Evolutionary conservation across 768 basidiomycete species (phyloP).

Genomic region (Rhizopogon rudus): DNA sequence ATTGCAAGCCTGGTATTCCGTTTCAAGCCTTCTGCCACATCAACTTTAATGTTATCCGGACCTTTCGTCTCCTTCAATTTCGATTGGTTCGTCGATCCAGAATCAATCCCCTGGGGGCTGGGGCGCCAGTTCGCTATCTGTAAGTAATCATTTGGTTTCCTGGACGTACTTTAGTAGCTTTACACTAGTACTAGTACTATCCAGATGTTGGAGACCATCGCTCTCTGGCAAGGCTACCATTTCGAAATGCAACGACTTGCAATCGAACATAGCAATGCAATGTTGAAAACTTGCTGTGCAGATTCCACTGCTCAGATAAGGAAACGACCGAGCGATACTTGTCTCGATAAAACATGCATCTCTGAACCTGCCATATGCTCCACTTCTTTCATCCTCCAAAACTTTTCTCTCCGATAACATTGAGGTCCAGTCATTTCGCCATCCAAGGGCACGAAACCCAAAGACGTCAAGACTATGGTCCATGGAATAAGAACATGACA

Average conservation of each 20-base stretch:
- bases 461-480: neutral
- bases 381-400: conserved; percentile 2
- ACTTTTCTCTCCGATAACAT: neutral
- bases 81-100: conserved; percentile 15
- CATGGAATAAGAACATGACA: conserved; percentile 9
- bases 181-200: conserved; percentile 9
- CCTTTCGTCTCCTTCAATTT: conserved; percentile 21
- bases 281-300: conserved; percentile 13
- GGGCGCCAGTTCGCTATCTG: conserved; percentile 4
- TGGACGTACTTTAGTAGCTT: neutral
- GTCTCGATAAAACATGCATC: conserved; percentile 3
- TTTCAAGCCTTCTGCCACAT: conserved; percentile 19
- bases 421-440: conserved; percentile 3
- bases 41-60: conserved; percentile 19
- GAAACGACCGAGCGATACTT: conserved; percentile 7
- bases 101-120: conserved; percentile 8
- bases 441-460: conserved; percentile 1
- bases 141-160: conserved; percentile 9
- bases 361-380: conserved; percentile 3
- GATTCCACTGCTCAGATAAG: neutral
- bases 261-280: conserved; percentile 12
- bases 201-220: conserved; percentile 13
- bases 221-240: conserved; percentile 10
- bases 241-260: conserved; percentile 5
- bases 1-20: conserved; percentile 14